Conservation (phyloP, 352 stramenopile species). For the Globisporangium lucens region DNA sequence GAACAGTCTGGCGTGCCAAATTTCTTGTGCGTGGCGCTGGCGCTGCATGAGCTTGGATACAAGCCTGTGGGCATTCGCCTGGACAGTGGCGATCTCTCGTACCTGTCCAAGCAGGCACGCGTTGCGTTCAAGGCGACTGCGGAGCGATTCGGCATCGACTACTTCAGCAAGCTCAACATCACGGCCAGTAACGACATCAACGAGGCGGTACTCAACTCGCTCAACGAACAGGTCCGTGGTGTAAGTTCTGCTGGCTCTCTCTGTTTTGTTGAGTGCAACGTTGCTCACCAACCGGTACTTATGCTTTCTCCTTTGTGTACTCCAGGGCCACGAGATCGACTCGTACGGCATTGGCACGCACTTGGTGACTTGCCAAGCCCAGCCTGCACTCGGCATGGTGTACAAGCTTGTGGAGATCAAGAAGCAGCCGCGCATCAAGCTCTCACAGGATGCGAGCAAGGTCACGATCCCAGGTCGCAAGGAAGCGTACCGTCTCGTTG, state of each 20-base stretch:
- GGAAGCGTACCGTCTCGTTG: conserved; percentile 89
- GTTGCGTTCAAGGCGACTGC: conserved; percentile 50
- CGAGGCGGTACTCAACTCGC: conserved; percentile 92
- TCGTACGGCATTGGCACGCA: conserved; percentile 95
- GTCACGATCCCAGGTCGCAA: conserved; percentile 92
- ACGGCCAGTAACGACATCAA: conserved; percentile 99
- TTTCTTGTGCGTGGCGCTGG: conserved; percentile 95
- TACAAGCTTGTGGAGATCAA: conserved; percentile 99
- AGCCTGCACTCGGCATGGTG: conserved; percentile 98
- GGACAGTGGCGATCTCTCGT: conserved; percentile 97
- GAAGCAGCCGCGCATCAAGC: conserved; percentile 95
- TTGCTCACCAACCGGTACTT: conserved; percentile 5
- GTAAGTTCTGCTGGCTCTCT: conserved; percentile 21
- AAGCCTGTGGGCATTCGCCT: conserved; percentile 93
- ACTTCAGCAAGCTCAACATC: conserved; percentile 88
- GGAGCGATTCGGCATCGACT: conserved; percentile 61
- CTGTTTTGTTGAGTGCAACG: neutral
- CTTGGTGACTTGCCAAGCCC: conserved; percentile 97
- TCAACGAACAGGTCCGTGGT: conserved; percentile 88
- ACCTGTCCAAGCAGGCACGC: conserved; percentile 90
- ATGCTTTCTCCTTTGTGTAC: conserved; percentile 10
- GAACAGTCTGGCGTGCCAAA: conserved; percentile 93
- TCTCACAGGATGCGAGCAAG: conserved; percentile 97
- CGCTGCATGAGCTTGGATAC: conserved; percentile 90
- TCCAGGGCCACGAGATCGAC: conserved; percentile 93